Percentiles rank a stretch among this genome's conserved stretches.
phyloP scores from a whole-genome alignment of 164 flowering plant species.

The Buxus sempervirens region DNA sequence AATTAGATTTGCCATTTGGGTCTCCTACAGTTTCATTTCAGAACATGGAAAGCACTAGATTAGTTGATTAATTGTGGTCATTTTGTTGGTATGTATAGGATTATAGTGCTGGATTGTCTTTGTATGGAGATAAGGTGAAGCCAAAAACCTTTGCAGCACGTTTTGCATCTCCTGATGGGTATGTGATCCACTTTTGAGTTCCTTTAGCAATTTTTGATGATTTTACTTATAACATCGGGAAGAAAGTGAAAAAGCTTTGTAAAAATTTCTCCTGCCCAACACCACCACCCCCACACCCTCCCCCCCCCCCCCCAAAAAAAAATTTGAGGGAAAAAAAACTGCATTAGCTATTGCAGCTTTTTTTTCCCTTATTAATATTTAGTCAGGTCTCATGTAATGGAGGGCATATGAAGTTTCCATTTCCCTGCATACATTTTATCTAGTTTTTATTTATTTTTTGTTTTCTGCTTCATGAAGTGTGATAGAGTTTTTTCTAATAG shows the following conservation, averaged over 20 bases:
- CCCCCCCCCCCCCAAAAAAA: too few species aligned
- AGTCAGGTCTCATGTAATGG: too few species aligned
- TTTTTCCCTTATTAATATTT: too few species aligned
- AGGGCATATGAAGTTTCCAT: too few species aligned
- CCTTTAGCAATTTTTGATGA: neutral
- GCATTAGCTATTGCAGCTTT: too few species aligned
- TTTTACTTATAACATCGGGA: neutral
- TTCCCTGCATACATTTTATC: too few species aligned
- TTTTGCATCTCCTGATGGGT: constrained; percentile 95
- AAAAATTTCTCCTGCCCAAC: too few species aligned
- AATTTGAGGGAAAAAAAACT: too few species aligned
- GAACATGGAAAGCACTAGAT: neutral
- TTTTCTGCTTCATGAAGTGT: neutral
- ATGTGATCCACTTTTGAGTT: constrained; percentile 18
- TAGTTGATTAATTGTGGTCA: neutral
- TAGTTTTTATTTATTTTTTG: neutral
- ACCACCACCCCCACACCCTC: too few species aligned
- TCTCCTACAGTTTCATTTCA: neutral
- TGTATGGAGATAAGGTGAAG: constrained; percentile 93
- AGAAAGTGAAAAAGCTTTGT: neutral
- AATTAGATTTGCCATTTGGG: neutral
- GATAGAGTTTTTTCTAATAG: neutral
- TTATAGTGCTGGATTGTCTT: constrained; percentile 73
- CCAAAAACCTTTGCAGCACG: constrained; percentile 86
- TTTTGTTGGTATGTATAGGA: constrained; percentile 41